Evolutionary conservation across 345 rosid species (phyloP).

Genomic region (Combretum micranthum): DNA sequence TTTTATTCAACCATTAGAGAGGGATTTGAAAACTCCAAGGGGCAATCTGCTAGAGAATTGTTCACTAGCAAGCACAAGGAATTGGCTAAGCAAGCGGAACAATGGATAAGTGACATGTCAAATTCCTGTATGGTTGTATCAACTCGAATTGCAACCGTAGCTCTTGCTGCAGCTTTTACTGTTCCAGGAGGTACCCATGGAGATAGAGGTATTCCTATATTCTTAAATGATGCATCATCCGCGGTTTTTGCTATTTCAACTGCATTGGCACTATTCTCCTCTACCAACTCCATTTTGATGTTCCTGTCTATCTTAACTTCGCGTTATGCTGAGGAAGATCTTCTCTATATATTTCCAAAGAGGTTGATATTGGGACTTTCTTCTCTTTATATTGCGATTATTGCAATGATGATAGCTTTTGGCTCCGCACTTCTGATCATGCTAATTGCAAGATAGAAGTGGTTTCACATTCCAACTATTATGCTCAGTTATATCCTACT

Average conservation of each 20-base stretch:
- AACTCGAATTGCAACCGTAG: constrained; percentile 20
- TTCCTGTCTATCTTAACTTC: constrained; percentile 21
- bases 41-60: accelerated
- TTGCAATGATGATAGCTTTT: constrained; percentile 4
- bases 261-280: constrained; percentile 17
- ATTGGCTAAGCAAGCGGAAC: not conserved
- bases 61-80: not conserved
- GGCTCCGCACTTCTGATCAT: constrained; percentile 1
- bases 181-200: constrained; percentile 23
- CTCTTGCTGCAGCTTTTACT: constrained; percentile 28
- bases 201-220: constrained; percentile 11
- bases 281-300: constrained; percentile 17
- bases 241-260: constrained; percentile 18
- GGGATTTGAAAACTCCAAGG: accelerated
- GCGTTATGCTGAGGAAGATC: constrained; percentile 16
- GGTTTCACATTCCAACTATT: constrained; percentile 1
- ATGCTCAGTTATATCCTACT: constrained; percentile 1
- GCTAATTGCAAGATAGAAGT: not conserved
- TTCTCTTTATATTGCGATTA: constrained; percentile 7
- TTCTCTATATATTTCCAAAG: constrained; percentile 8
- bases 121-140: constrained; percentile 23
- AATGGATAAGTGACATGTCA: constrained; percentile 19
- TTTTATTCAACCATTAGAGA: accelerated
- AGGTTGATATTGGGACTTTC: constrained; percentile 9
- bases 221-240: not conserved